These are phyloP conservation scores for Scutellaria galericulata DNA, from an alignment of 257 asterid genomes.

Conservation along the genomic window DNA sequence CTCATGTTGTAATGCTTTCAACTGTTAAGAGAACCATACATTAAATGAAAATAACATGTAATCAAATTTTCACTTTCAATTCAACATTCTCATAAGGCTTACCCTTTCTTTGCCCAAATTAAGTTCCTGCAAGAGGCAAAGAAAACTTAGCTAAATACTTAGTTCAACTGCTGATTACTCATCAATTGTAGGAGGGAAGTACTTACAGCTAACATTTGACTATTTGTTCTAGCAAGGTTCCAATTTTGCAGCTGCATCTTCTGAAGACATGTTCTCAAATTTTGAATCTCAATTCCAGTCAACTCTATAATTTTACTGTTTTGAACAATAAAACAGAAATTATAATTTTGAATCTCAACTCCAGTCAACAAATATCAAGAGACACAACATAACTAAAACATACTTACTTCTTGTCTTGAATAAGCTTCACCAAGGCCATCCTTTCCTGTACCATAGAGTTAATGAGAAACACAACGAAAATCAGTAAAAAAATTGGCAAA, in stretches of 20 bases:
- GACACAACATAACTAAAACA: neutral
- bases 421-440: conserved; percentile 67
- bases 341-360: neutral
- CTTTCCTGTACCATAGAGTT: conserved; percentile 62
- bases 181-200: conserved; percentile 1
- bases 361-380: too few relatives aligned
- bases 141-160: conserved; percentile 4
- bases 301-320: conserved; percentile 80
- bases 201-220: conserved; percentile 76
- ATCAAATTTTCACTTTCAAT: neutral
- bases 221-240: conserved; percentile 83
- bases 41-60: neutral
- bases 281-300: conserved; percentile 76
- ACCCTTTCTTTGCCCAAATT: conserved; percentile 75
- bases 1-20: conserved; percentile 77
- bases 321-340: conserved; percentile 18
- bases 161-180: neutral
- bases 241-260: conserved; percentile 86
- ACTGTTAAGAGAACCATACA: conserved; percentile 42
- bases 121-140: conserved; percentile 66
- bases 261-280: conserved; percentile 63
- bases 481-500: conserved; percentile 12
- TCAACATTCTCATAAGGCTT: conserved; percentile 27
- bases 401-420: conserved; percentile 76
- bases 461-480: conserved; percentile 11